Percentiles rank a stretch among this genome's conserved stretches.
Evolutionary conservation across 2,329 filamentous ascomycete species (phyloP).

Genomic region (Phialophora verrucosa): DNA sequence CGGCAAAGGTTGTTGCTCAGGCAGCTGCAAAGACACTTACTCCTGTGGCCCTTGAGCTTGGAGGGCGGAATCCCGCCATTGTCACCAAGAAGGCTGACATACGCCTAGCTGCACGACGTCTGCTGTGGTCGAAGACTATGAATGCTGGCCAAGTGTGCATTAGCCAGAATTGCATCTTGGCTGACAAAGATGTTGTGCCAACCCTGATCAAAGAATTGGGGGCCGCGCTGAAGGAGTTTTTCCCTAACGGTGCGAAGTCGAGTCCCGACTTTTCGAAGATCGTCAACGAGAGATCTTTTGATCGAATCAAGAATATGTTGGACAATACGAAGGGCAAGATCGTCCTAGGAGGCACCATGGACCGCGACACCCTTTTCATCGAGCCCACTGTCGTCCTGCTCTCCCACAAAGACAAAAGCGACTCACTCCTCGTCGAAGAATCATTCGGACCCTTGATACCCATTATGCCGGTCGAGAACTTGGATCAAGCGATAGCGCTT

Average conservation of each 20-base stretch:
- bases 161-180: conserved; percentile 87
- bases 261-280: conserved; percentile 81
- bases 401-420: conserved; percentile 64
- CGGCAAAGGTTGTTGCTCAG: conserved; percentile 85
- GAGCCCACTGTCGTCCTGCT: conserved; percentile 93
- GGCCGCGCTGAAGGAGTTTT: conserved; percentile 74
- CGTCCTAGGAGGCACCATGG: conserved; percentile 81
- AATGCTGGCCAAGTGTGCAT: conserved; percentile 93
- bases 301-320: conserved; percentile 88
- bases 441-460: conserved; percentile 93
- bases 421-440: conserved; percentile 80
- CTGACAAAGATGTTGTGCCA: conserved; percentile 75
- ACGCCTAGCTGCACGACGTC: conserved; percentile 76
- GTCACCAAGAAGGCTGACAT: conserved; percentile 83
- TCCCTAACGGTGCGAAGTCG: conserved; percentile 78
- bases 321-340: conserved; percentile 83
- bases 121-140: conserved; percentile 86
- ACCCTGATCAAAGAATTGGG: conserved; percentile 77
- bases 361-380: conserved; percentile 80
- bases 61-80: conserved; percentile 90
- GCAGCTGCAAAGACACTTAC: conserved; percentile 90
- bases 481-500: conserved; percentile 84
- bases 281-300: conserved; percentile 78
- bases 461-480: conserved; percentile 74
- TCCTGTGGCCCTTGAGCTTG: conserved; percentile 86